A percentile compares a stretch with the other conserved stretches of the same genome.
These are phyloP conservation scores for Gremmenia infestans DNA, from an alignment of 2,329 filamentous ascomycete genomes.

Conservation along the genomic window DNA sequence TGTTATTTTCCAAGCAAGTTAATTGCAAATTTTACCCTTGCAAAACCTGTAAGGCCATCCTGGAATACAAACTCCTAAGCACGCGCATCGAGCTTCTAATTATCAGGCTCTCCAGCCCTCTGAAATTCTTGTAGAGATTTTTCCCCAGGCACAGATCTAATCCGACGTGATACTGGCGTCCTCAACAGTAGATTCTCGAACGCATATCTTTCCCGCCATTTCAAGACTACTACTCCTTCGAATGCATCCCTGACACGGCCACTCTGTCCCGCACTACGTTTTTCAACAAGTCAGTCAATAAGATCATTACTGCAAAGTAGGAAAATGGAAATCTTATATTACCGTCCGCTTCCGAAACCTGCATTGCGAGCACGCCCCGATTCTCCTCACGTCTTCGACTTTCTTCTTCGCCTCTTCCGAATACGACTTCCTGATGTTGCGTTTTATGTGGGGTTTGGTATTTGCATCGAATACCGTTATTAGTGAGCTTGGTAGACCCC, in stretches of 20 bases:
- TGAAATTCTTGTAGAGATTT: no score
- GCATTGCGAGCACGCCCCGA: not conserved
- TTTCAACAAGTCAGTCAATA: not conserved
- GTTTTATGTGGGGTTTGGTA: not conserved
- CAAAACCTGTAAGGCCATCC: no score
- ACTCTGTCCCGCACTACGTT: not conserved
- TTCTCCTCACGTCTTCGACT: not conserved
- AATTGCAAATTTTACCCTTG: no score
- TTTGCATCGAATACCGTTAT: not conserved
- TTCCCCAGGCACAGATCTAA: not conserved
- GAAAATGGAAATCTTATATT: not conserved
- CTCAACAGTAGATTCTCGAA: not conserved
- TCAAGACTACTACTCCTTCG: not conserved
- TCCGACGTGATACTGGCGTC: not conserved
- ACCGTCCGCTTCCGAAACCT: not conserved
- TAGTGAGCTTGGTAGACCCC: not conserved
- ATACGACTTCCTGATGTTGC: not conserved
- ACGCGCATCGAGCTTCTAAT: no score
- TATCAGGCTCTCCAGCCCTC: no score
- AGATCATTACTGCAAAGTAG: not conserved
- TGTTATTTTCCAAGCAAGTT: no score
- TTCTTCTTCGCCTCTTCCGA: not conserved
- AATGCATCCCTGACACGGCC: not conserved
- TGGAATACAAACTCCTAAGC: no score
- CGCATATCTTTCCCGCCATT: not conserved